Evolutionary conservation across 768 basidiomycete genomes (phyloP), one percentile per base, ranked within the genome.

Genomic region (Dacryopinax primogenitus): DNA sequence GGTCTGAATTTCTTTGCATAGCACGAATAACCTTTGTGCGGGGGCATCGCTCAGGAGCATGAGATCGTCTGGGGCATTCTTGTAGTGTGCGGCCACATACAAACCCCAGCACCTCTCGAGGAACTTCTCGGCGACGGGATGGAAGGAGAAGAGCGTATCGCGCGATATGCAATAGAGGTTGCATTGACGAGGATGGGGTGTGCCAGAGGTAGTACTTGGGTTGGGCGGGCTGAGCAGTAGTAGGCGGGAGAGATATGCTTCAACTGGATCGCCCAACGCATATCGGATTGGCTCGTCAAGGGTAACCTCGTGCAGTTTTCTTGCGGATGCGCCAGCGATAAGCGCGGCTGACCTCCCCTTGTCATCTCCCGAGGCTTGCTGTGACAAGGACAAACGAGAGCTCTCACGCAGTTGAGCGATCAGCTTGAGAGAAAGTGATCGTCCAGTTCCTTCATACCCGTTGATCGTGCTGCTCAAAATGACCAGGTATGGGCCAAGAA

Each of bases 401-500:
- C 85, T 87, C 74, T 98, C 96, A 36, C 96, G 88, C 2, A 98
- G 84, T 74, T 96, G 93, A 74, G 98, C 90, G 68, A 99, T 88
- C 65, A 99, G 88, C 76, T 99, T 99, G 67, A 99, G 86, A 58
- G 93, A 96, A 61, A 99, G 84, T 0, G 94, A 97, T 30, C 96
- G 90, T n/a, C 96, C 96, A 0, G 96, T 98, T 30, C 96, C 96
- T 81, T 98, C 96, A 75, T 99, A 99, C 39, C 96, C 96, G 73
- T 97, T 98, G 77, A 99, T 93, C 0, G 96, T 99, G n/a, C 93
- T 96, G 1, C 96, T 91, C 81, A 98, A 87, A 80, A 98, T 98
- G 62, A 98, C 93, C 35, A 98, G 88, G 76, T 98, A 98, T 0
- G 81, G 81, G 0, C 96, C 96, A 64, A 99, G 85, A 68, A 99